Conservation (phyloP, 768 basidiomycete genomes). For the Hericium rajendrae region DNA sequence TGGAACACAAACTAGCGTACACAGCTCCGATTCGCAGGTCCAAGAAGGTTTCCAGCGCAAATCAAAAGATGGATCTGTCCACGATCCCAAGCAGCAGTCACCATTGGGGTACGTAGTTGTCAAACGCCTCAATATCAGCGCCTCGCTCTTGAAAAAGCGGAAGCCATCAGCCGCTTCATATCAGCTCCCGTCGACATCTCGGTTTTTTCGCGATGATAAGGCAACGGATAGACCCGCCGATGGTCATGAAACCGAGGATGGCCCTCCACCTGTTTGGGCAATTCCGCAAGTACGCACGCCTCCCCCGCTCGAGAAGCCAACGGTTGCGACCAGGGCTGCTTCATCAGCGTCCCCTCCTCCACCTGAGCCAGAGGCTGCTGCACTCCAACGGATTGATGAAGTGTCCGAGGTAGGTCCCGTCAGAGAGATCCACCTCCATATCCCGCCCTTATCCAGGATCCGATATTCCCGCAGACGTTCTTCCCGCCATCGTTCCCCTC, state of each 20-base stretch:
- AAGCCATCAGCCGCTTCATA: neutral
- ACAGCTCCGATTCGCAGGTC: too few relatives aligned
- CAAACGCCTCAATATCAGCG: neutral
- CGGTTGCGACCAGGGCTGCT: too few relatives aligned
- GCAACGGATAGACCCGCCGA: neutral
- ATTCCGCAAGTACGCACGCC: neutral
- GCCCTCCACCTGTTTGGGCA: too few relatives aligned
- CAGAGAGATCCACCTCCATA: neutral
- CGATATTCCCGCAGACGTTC: neutral
- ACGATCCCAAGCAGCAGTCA: neutral
- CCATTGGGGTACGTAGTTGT: neutral
- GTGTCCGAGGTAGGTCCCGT: neutral
- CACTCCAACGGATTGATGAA: neutral
- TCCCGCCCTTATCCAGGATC: neutral
- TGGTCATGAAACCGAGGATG: too few relatives aligned
- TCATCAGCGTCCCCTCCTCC: too few relatives aligned
- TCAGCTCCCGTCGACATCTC: neutral
- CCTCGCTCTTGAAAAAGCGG: neutral
- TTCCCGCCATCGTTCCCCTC: neutral
- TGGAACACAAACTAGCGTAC: too few relatives aligned
- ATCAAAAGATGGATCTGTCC: neutral
- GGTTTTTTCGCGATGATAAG: neutral
- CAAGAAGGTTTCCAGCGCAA: neutral
- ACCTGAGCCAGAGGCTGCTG: too few relatives aligned
- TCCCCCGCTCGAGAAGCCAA: neutral